Evolutionary conservation across 1,139 yeast genomes (phyloP).

Genomic region (Hanseniaspora gamundiae): DNA sequence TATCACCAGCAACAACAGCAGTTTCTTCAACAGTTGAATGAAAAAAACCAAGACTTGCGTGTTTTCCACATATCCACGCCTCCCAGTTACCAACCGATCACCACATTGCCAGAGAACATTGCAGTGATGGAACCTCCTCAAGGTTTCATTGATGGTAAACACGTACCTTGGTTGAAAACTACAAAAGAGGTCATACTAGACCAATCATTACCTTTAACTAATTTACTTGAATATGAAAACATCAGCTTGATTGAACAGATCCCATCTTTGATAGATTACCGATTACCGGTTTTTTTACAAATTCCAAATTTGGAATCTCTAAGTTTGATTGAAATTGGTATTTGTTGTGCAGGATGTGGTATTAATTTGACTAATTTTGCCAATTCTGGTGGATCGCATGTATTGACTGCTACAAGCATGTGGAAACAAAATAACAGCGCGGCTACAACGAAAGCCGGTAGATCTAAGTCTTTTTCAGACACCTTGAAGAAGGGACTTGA

Average conservation of each 20-base stretch:
- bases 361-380: constrained; percentile 35
- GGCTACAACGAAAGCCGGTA: neutral
- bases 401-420: constrained; percentile 5
- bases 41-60: too few species aligned
- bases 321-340: constrained; percentile 49
- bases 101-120: neutral
- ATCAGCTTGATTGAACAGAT: constrained; percentile 39
- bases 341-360: constrained; percentile 76
- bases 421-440: neutral
- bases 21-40: too few species aligned
- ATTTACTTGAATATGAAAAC: neutral
- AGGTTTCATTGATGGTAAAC: too few species aligned
- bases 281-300: neutral
- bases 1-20: too few species aligned
- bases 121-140: neutral
- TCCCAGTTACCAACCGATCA: too few species aligned
- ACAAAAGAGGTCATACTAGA: neutral
- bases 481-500: constrained; percentile 36
- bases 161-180: too few species aligned
- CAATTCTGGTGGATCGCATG: constrained; percentile 16
- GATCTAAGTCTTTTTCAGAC: neutral
- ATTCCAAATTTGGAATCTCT: constrained; percentile 64
- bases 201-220: neutral
- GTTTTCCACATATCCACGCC: too few species aligned
- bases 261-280: constrained; percentile 41